Conservation (phyloP, 176 grass and related monocot species). For the Cymbopogon citratus region DNA sequence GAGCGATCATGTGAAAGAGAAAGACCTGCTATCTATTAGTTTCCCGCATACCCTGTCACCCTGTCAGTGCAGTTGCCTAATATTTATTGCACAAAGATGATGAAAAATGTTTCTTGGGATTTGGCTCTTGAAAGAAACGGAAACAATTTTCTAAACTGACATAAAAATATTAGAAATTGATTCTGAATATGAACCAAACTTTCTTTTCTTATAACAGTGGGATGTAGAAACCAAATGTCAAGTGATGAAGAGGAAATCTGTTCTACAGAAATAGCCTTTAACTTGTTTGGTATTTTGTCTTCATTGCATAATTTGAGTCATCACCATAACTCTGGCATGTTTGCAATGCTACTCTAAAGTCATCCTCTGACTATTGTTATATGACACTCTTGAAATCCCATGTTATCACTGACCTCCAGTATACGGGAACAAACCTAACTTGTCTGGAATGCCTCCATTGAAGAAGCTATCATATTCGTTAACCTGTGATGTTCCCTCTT, state of each 20-base stretch:
- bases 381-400: not conserved
- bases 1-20: slow-evolving; percentile 2
- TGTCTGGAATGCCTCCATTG: not conserved
- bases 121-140: not conserved
- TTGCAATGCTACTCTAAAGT: slow-evolving; percentile 13
- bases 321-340: not conserved
- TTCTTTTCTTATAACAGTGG: not conserved
- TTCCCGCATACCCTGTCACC: not conserved
- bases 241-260: not conserved
- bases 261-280: not conserved
- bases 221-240: not conserved
- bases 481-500: not conserved
- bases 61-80: not conserved
- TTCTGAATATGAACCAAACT: not conserved
- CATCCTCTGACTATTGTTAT: not conserved
- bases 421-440: not conserved
- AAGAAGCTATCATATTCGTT: not conserved
- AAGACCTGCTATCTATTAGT: not conserved
- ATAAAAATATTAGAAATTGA: not conserved
- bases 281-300: not conserved
- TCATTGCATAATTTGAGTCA: not conserved
- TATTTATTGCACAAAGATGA: not conserved
- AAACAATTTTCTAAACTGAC: not conserved
- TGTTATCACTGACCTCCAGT: not conserved
- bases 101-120: not conserved